These are phyloP conservation scores for Aureococcus anophagefferens DNA, from an alignment of 108 stramenopile species.

Conservation along the genomic window DNA sequence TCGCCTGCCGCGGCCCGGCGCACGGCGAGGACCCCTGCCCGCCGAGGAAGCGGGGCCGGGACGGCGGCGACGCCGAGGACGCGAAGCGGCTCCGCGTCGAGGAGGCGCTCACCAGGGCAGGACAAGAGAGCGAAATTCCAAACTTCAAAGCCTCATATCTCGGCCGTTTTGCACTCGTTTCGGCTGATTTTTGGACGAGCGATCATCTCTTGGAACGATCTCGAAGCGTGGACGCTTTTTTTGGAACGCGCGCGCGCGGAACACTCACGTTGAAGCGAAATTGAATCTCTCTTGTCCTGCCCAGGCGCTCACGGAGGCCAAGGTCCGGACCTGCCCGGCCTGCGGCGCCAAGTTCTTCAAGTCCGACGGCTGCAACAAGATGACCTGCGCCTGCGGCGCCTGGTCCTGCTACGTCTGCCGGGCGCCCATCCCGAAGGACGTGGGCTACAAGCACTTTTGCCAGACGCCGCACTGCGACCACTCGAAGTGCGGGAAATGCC, in stretches of 20 bases:
- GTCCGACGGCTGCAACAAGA: slow-evolving; percentile 57
- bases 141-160: no score
- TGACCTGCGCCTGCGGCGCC: slow-evolving; percentile 62
- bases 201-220: no score
- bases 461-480: slow-evolving; percentile 68
- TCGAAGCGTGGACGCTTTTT: no score
- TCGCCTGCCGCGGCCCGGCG: slow-evolving; percentile 59
- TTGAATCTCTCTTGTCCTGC: no score
- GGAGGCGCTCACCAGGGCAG: slow-evolving; percentile 81
- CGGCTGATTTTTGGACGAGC: no score
- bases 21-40: slow-evolving; percentile 67
- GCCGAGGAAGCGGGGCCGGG: slow-evolving; percentile 49
- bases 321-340: slow-evolving; percentile 62
- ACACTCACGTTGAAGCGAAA: no score
- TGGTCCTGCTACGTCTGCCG: slow-evolving; percentile 70
- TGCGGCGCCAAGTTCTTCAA: slow-evolving; percentile 66
- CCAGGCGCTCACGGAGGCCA: slow-evolving; percentile 58
- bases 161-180: no score
- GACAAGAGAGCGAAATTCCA: no score
- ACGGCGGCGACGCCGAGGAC: no score
- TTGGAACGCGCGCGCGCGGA: no score
- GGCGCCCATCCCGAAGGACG: slow-evolving; percentile 32
- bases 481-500: slow-evolving; percentile 52
- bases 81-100: slow-evolving; percentile 67
- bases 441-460: slow-evolving; percentile 68